phyloP scores from a whole-genome alignment of 352 stramenopile species.

The Globisporangium okanoganense region DNA sequence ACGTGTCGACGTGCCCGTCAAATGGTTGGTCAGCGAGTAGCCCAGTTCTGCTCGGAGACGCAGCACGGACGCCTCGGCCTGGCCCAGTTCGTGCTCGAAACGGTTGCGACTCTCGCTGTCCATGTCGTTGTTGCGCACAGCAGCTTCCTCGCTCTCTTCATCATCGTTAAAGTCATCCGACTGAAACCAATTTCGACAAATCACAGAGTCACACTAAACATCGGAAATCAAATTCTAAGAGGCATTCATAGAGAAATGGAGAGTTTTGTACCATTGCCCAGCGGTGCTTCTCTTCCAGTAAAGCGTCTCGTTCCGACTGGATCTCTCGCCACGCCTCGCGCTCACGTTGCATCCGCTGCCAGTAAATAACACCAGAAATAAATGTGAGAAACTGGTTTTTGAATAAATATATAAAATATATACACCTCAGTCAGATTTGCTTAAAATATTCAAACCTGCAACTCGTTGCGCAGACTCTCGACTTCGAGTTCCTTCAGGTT shows the following conservation, averaged over 20 bases:
- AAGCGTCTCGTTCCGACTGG: conserved; percentile 67
- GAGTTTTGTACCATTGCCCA: conserved; percentile 79
- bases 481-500: conserved; percentile 52
- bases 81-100: conserved; percentile 68
- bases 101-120: conserved; percentile 38
- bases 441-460: conserved; percentile 26
- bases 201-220: neutral
- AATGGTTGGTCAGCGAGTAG: conserved; percentile 71
- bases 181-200: conserved; percentile 22
- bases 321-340: conserved; percentile 75
- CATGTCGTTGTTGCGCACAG: conserved; percentile 31
- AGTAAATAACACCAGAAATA: no score
- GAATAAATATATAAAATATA: no score
- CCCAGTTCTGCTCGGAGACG: conserved; percentile 70
- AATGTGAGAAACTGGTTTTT: no score
- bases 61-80: conserved; percentile 65
- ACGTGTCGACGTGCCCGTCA: conserved; percentile 66
- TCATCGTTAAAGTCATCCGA: conserved; percentile 58
- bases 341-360: conserved; percentile 68
- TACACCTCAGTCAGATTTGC: no score
- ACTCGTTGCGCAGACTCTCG: conserved; percentile 38
- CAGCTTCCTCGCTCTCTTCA: conserved; percentile 22
- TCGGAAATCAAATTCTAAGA: no score
- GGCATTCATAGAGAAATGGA: no score
- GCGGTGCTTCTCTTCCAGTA: conserved; percentile 82